These are phyloP conservation scores for Sideroxylon spinosum DNA, from an alignment of 179 eudicot genomes.

Conservation along the genomic window DNA sequence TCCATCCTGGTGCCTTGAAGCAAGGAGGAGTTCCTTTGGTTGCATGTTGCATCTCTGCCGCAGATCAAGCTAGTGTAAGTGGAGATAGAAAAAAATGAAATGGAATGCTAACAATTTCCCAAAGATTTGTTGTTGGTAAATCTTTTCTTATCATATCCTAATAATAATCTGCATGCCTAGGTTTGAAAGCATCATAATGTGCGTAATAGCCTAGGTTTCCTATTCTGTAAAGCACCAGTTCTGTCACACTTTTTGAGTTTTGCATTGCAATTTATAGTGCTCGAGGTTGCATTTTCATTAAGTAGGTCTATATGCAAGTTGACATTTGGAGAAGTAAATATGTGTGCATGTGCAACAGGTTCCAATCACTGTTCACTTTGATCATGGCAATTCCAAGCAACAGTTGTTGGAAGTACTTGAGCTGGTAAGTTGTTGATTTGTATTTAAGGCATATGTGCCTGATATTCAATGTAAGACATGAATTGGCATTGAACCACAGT, in stretches of 20 bases:
- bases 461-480: not conserved
- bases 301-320: slow-evolving; percentile 7
- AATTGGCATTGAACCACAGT: not conserved
- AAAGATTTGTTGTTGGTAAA: no score
- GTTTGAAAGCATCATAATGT: not conserved
- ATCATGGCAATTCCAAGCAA: slow-evolving; percentile 88
- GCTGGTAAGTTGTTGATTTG: slow-evolving; percentile 49
- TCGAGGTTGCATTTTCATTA: not conserved
- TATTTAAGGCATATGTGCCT: not conserved
- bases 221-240: not conserved
- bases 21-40: slow-evolving; percentile 88
- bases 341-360: slow-evolving; percentile 46
- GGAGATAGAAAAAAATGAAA: not conserved
- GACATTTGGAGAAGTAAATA: no score
- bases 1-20: slow-evolving; percentile 89
- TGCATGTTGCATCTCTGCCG: slow-evolving; percentile 85
- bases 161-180: not conserved
- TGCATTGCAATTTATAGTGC: not conserved
- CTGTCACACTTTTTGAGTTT: not conserved
- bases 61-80: slow-evolving; percentile 84
- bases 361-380: slow-evolving; percentile 90
- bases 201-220: not conserved
- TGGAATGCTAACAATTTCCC: not conserved
- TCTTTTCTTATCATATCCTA: not conserved
- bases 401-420: slow-evolving; percentile 79